phyloP scores from a whole-genome alignment of 2,329 filamentous ascomycete genomes.

The Beauveria sp. region DNA sequence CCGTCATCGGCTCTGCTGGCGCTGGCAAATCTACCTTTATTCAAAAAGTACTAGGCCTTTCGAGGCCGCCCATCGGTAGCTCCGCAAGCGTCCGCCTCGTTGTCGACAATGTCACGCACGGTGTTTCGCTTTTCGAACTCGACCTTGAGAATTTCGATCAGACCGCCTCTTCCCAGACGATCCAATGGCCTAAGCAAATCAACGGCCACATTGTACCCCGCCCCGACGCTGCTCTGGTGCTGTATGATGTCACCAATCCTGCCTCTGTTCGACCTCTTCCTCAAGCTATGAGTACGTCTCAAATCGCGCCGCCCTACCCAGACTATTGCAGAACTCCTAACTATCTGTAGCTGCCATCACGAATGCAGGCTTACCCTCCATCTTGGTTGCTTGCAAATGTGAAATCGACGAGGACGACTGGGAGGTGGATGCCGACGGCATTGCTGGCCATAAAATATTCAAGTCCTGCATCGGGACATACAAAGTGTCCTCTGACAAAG shows the following conservation, averaged over 20 bases:
- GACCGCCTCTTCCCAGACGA: conserved; percentile 41
- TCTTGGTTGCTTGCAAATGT: conserved; percentile 85
- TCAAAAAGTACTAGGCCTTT: conserved; percentile 51
- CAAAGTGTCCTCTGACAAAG: conserved; percentile 61
- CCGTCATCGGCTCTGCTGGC: conserved; percentile 57
- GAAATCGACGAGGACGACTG: conserved; percentile 65
- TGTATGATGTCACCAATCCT: conserved; percentile 81
- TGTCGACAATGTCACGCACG: conserved; percentile 49
- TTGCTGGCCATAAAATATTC: conserved; percentile 55
- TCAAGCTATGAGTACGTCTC: conserved; percentile 66
- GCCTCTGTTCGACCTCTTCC: conserved; percentile 68
- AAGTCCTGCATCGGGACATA: conserved; percentile 64
- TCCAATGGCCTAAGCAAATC: conserved; percentile 61
- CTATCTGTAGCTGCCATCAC: conserved; percentile 57
- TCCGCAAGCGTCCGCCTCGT: conserved; percentile 49
- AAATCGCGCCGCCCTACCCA: conserved; percentile 5
- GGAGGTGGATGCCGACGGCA: conserved; percentile 60
- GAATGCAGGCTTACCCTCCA: conserved; percentile 64
- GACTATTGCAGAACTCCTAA: conserved; percentile 9
- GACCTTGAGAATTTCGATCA: conserved; percentile 59
- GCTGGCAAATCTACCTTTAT: conserved; percentile 64
- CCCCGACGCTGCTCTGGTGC: conserved; percentile 73
- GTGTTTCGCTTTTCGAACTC: conserved; percentile 57
- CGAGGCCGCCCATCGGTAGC: conserved; percentile 44
- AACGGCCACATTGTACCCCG: conserved; percentile 64